Percentiles rank a stretch among this genome's conserved stretches.
phyloP scores from a whole-genome alignment of 352 stramenopile genomes.

The Globisporangium canariense region DNA sequence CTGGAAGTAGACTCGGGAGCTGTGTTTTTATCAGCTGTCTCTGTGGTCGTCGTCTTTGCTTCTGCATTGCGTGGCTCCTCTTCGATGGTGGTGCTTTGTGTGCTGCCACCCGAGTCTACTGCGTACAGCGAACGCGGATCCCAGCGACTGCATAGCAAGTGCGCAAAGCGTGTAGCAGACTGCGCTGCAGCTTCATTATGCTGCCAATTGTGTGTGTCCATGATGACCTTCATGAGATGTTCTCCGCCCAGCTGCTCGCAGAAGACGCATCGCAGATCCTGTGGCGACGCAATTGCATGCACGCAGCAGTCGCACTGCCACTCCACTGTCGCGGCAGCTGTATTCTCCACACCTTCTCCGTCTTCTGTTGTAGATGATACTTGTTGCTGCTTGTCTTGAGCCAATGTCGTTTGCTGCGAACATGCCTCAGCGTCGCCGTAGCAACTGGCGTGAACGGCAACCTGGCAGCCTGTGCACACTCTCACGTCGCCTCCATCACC shows the following conservation, averaged over 20 bases:
- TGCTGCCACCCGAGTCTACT: neutral
- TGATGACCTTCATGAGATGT: constrained; percentile 26
- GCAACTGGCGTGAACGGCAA: constrained; percentile 35
- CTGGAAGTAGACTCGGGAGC: neutral
- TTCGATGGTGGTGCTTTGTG: constrained; percentile 7
- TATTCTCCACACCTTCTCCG: neutral
- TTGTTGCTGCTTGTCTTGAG: neutral
- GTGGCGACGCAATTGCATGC: constrained; percentile 17
- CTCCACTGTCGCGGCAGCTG: neutral
- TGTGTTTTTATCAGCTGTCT: neutral
- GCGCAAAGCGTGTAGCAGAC: constrained; percentile 24
- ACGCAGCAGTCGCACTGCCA: constrained; percentile 51
- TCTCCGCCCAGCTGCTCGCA: constrained; percentile 29
- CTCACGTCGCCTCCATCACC: constrained; percentile 14
- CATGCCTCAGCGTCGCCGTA: constrained; percentile 19
- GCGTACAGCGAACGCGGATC: constrained; percentile 33
- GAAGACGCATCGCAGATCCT: constrained; percentile 30
- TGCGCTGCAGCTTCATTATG: neutral
- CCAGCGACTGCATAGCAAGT: constrained; percentile 49
- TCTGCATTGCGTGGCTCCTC: neutral
- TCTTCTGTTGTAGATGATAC: constrained; percentile 2
- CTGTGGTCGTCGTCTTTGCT: neutral
- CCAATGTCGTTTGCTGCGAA: neutral
- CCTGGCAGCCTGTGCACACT: constrained; percentile 30
- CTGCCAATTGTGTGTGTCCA: constrained; percentile 23